Evolutionary conservation across 768 basidiomycete genomes (phyloP), one percentile per base, ranked within the genome.

Genomic region (Suillus ampliporus): DNA sequence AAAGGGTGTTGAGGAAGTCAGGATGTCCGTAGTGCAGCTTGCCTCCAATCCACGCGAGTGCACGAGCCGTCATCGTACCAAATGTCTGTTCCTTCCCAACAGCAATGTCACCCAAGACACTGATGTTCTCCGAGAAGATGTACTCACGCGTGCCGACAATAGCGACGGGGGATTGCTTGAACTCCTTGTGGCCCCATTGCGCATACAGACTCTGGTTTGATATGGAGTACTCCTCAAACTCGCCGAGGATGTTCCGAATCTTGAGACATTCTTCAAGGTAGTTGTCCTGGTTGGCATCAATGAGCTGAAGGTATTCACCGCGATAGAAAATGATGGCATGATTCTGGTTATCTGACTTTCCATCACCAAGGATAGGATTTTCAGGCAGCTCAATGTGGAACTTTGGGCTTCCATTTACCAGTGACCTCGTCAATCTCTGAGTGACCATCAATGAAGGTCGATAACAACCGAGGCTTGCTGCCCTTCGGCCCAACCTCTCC

Each of bases 31-130:
- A 99, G 79, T 99, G 97, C 67, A 99, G 83, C 76, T 99, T 99
- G 64, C 97, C 97, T 44, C 97, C 97, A 62, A 99, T 97, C 91
- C 94, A 98, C 3, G 96, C 93, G 64, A 97, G 80, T 0, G 92
- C 90, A 73, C 97, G 91, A 44, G 97, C 97, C 0, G 96, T 95
- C 84, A 99, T 89, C 11, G 97, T 99, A 79, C 97, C 97, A 77
- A 99, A 99, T 51, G 97, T 99, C 79, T 99, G 97, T 79, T 99
- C 97, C 83, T 99, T 99, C 56, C 97, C 97, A 63, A 97, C 97
- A 51, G 97, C 97, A 66, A 99, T 95, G 76, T 99, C 97, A 77
- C 97, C 97, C 64, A 99, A 84, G 40, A 99, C 94, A 82, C 97
- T 97, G 69, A 99, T 99, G 75, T 99, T 99, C 82, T 99, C 97